Evolutionary conservation across 78 protist species (phyloP), one percentile per base, ranked within the genome.

Genomic region (Dictyostelium discoideum): DNA sequence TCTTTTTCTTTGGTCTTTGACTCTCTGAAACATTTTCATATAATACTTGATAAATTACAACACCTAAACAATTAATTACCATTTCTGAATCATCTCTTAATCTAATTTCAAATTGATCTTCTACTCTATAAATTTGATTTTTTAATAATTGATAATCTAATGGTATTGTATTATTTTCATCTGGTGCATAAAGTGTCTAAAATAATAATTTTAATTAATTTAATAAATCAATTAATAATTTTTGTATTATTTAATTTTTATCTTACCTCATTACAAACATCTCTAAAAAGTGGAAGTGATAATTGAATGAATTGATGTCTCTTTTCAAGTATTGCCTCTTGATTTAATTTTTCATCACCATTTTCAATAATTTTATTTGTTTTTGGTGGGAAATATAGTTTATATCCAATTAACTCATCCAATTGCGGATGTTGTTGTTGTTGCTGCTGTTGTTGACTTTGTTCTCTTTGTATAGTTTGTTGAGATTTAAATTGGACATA

Each of bases 21-120:
- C 69, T n/a, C 5, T 24, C n/a, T 46, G 54, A 46, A 26, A 48
- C 24, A 37, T 65, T 29, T 22, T 50, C 69, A 24, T 57, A 94
- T 13, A 94, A 14, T 9, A 87, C 63, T 18, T 87, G 85, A 74
- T 77, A 84, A 3, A 94, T 14, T 42, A 57, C 57, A 18, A 73
- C 87, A 78, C 92, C 97, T 16, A 94, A 82, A 81, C 97, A 94
- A 74, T 87, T 93, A 5, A 94, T 29, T 10, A 86, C 94, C 76
- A 84, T 32, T 74, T 94, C 93, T 84, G 97, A 93, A 10, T 80
- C 54, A 46, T 94, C 79, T 40, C n/a, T 54, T 14, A 94, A n/a
- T 10, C 18, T 60, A 44, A 24, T 60, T 26, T 90, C 95, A 44
- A 90, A 90, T 7, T 77, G 20, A 32, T 82, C 88, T 4, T 50